Evolutionary conservation across 306 rosid species (phyloP).

Genomic region (Acacia melanoxylon): DNA sequence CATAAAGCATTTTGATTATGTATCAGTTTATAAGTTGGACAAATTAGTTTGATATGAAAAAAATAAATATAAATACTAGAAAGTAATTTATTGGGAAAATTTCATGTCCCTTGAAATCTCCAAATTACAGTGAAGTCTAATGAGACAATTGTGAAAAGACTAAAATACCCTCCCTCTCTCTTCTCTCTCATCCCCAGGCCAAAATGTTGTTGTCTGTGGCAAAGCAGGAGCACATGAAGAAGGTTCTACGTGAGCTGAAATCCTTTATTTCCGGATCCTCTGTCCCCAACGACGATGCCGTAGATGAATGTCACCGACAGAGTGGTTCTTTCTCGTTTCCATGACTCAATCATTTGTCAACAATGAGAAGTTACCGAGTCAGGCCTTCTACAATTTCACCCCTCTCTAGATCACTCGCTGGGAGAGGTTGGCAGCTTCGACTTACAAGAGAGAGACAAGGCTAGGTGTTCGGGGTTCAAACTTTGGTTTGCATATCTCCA

Average conservation of each 20-base stretch:
- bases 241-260: constrained; percentile 77
- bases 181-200: neutral
- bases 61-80: no score
- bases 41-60: no score
- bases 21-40: no score
- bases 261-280: constrained; percentile 79
- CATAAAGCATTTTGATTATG: no score
- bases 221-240: constrained; percentile 81
- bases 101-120: no score
- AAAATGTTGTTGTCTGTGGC: constrained; percentile 42
- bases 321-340: constrained; percentile 90
- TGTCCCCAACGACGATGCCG: constrained; percentile 46
- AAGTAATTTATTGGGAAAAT: no score
- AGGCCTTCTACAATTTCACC: constrained; percentile 53
- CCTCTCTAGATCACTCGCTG: constrained; percentile 73
- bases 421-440: constrained; percentile 45
- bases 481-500: constrained; percentile 75
- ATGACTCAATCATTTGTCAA: constrained; percentile 84
- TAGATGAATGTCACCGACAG: constrained; percentile 91
- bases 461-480: constrained; percentile 60
- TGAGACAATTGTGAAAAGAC: no score
- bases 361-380: constrained; percentile 71
- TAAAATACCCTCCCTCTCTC: no score
- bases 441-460: constrained; percentile 78
- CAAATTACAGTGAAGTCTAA: no score